phyloP scores from a whole-genome alignment of 768 basidiomycete species.

The Pulveroboletus sp. region DNA sequence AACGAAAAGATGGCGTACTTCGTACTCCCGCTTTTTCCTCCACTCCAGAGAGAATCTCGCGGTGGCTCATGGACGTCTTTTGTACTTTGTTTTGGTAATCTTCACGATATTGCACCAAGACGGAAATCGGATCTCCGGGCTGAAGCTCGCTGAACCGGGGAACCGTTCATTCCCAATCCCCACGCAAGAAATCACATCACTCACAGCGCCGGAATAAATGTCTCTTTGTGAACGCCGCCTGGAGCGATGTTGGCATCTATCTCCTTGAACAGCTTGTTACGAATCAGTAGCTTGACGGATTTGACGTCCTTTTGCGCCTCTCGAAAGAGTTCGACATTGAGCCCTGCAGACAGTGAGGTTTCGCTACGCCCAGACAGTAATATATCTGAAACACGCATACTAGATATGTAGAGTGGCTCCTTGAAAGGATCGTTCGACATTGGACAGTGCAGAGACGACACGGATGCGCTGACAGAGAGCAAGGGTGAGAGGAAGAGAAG shows the following conservation, averaged over 20 bases:
- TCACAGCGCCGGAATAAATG: not conserved
- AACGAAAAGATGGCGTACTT: not conserved
- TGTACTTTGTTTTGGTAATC: not conserved
- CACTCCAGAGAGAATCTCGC: not conserved
- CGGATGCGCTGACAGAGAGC: no score
- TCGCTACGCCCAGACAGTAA: no score
- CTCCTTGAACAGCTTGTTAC: not conserved
- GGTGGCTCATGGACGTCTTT: not conserved
- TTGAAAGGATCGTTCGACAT: no score
- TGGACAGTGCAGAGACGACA: no score
- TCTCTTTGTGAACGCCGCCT: not conserved
- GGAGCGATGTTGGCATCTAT: not conserved
- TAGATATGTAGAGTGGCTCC: no score
- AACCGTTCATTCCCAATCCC: not conserved
- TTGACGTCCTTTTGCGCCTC: no score
- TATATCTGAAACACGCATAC: no score
- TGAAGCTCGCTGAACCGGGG: not conserved
- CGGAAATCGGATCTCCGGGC: not conserved
- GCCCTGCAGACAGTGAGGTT: no score
- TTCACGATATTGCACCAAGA: not conserved
- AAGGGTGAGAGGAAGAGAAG: no score
- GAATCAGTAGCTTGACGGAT: not conserved
- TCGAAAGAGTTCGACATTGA: no score
- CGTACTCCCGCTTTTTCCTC: not conserved
- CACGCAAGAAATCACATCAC: not conserved